Evolutionary conservation across 352 stramenopile species (phyloP), one percentile per base, ranked within the genome.

Genomic region (Pythium guiyangense): DNA sequence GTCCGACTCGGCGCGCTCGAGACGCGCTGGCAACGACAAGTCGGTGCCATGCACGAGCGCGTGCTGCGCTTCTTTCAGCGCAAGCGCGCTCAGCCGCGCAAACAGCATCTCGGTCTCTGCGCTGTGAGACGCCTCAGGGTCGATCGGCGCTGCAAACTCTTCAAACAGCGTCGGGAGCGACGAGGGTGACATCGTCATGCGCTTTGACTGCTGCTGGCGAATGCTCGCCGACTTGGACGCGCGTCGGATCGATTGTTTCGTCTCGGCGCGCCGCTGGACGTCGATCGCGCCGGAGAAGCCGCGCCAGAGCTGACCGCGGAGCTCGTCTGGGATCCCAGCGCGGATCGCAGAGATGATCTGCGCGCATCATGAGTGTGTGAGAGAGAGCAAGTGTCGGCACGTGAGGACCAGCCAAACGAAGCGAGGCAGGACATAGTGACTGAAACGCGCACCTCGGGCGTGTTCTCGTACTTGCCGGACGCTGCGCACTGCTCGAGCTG

Each of bases 401-500:
- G 31, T 37, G 31, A 37, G 31, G 8, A 37, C 31, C 31, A 37
- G 31, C 9, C 31, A 37, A 37, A 34, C 29, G 29, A 10, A 37
- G 31, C 9, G 4, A 37, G 8, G 2, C 34, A 45, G 4, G n/a
- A 47, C 34, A 25, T 49, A 43, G 14, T 14, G 14, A 34, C 20
- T 3, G 8, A 15, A 34, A 29, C 9, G 8, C 37, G 37, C 39
- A 91, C 80, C 70, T 92, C 83, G 42, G 78, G 69, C 0, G 80
- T 84, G 37, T 75, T 49, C 9, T 78, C 70, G 60, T 79, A 92
- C 27, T 86, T 87, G 12, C 69, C 69, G 11, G 58, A 71, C 2
- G 79, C 77, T 18, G 86, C 77, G 45, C 83, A 92, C 50, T 89
- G 82, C 50, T 92, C 83, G 37, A 92, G 64, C 37, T 92, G 83